A percentile compares a stretch with the other conserved stretches of the same genome.
These are phyloP conservation scores for Penicillium herquei DNA, from an alignment of 495 filamentous ascomycete genomes.

Conservation along the genomic window DNA sequence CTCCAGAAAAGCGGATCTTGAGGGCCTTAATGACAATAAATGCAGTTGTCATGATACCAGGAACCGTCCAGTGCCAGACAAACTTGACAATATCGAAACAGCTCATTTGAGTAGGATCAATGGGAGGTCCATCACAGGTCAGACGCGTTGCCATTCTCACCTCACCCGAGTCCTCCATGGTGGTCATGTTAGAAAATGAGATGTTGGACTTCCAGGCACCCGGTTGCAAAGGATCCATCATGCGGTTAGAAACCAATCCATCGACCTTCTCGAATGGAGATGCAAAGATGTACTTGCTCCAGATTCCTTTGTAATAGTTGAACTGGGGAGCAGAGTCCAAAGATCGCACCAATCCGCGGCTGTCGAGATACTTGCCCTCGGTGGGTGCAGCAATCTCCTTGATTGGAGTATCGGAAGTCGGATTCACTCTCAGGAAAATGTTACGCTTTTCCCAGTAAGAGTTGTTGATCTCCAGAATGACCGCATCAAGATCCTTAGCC, in stretches of 20 bases:
- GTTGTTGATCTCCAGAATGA: slow-evolving; percentile 78
- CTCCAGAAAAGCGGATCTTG: not conserved
- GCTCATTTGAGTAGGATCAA: slow-evolving; percentile 1
- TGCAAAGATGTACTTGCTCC: not conserved
- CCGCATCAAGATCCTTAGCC: slow-evolving; percentile 55
- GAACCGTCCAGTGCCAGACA: not conserved
- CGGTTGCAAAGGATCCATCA: slow-evolving; percentile 2
- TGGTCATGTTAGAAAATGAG: slow-evolving; percentile 2
- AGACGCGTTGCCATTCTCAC: not conserved
- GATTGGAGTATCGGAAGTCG: not conserved
- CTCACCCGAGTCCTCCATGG: not conserved
- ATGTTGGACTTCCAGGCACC: not conserved
- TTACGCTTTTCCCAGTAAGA: slow-evolving; percentile 70
- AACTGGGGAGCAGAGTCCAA: not conserved
- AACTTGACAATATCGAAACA: not conserved
- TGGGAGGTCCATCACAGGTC: not conserved
- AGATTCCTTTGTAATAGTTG: not conserved
- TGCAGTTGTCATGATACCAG: not conserved
- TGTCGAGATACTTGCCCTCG: not conserved
- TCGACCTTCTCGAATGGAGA: slow-evolving; percentile 2
- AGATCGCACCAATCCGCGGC: not conserved
- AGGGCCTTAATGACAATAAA: not conserved
- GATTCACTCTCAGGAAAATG: slow-evolving; percentile 6
- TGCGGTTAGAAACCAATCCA: not conserved
- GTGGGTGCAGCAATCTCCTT: not conserved